Evolutionary conservation across 1,139 yeast species (phyloP).

Genomic region (Kurtzmaniella quercitrusa): DNA sequence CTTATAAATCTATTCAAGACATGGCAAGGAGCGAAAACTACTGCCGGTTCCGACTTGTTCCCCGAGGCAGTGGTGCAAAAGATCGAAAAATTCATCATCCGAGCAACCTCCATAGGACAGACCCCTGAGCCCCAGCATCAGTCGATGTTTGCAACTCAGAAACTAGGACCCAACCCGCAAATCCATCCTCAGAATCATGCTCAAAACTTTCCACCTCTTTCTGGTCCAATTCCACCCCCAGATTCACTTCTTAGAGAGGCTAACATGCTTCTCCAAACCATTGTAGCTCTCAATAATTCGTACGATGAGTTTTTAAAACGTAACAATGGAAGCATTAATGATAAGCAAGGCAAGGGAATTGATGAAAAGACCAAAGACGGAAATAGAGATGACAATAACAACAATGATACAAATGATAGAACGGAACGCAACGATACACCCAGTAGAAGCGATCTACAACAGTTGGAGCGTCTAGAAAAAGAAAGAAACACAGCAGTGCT

Average conservation of each 20-base stretch:
- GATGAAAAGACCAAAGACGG: background rate
- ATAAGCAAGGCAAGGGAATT: too few species aligned
- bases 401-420: background rate
- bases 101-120: slow-evolving; percentile 26
- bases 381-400: background rate
- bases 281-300: slow-evolving; percentile 20
- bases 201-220: background rate
- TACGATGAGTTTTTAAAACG: slow-evolving; percentile 1
- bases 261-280: slow-evolving; percentile 26
- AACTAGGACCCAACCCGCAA: slow-evolving; percentile 13
- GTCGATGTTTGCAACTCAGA: background rate
- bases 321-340: too few species aligned
- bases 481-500: slow-evolving; percentile 28
- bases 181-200: slow-evolving; percentile 5
- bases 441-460: background rate
- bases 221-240: slow-evolving; percentile 14
- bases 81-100: slow-evolving; percentile 38
- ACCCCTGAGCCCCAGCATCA: slow-evolving; percentile 2
- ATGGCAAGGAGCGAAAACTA: slow-evolving; percentile 32
- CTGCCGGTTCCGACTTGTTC: slow-evolving; percentile 34
- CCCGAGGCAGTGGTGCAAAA: slow-evolving; percentile 24
- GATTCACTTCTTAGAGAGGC: slow-evolving; percentile 32
- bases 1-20: slow-evolving; percentile 38
- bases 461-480: slow-evolving; percentile 12
- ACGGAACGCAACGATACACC: background rate